Base-by-base conservation (phyloP, 1,284 basidiomycete species). In the Apiotrichum gamsii region DNA sequence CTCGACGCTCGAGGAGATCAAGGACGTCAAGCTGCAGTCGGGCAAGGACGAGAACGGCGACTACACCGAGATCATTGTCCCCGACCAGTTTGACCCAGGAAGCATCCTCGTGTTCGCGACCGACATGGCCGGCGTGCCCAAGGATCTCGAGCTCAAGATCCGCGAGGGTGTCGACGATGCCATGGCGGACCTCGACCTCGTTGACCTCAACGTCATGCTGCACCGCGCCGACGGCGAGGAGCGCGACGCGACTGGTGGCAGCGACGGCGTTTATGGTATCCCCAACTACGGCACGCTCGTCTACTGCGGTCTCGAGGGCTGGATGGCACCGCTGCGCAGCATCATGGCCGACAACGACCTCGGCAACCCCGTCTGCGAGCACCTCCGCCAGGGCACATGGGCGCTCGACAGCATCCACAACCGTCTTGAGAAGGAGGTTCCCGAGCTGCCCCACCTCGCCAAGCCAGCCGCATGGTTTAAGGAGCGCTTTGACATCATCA, bases 281-380 rank as follows among this genome's bases (percentile, higher is more conserved):
- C 86, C 90, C 10, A 80, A 78, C 23, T 67, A 82, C 29, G 87
- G 85, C 0, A 78, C 78, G 46, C 74, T 90, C 62, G 82, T 81
- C 11, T 96, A 94, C 70, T 95, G 90, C 62, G 91, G 91, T 23
- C 70, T 96, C 41, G 89, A 96, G 67, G 93, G 91, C 1, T 96
- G 90, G 89, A 95, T 96, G 89, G 81, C 85, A 55, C 83, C 83
- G 0, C 74, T 96, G 43, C 77, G 81, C 33, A 80, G 82, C 51
- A 81, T 95, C 63, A 90, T 91, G 80, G 76, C 77, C 52, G 80
- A 81, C 62, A 96, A 95, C 67, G 90, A 96, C 65, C 78, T 96
- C 8, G 91, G 93, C 0, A 90, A 95, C 68, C 80, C 90, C 0
- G 76, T 96, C 5, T 94, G 89, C 61, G 82, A 76, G 9, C 88